These are phyloP conservation scores for Ormosia semicastrata DNA, from an alignment of 306 rosid genomes.

Conservation along the genomic window DNA sequence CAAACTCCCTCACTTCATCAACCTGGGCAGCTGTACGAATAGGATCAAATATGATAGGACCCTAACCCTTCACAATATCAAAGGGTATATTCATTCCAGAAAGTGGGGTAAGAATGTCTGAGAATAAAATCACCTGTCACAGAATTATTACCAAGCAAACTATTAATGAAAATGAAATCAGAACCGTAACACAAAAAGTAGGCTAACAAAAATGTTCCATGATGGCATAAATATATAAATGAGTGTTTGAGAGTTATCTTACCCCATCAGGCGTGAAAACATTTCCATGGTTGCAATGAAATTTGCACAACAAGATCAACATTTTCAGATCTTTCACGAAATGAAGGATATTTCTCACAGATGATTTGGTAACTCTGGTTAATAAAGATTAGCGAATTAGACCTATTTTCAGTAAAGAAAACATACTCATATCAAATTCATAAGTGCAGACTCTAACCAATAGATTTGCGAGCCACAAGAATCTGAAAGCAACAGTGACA, in stretches of 20 bases:
- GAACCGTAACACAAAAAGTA: background rate
- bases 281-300: constrained; percentile 89
- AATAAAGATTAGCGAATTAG: constrained; percentile 27
- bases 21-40: constrained; percentile 64
- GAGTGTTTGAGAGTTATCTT: constrained; percentile 25
- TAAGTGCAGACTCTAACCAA: background rate
- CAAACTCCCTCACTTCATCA: constrained; percentile 75
- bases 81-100: constrained; percentile 98
- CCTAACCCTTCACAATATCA: constrained; percentile 96
- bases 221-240: background rate
- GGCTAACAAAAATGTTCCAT: background rate
- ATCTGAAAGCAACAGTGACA: background rate
- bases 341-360: constrained; percentile 93
- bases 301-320: constrained; percentile 93
- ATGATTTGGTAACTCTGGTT: constrained; percentile 82
- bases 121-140: constrained; percentile 88
- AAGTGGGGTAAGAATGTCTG: constrained; percentile 96
- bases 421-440: background rate
- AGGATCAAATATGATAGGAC: constrained; percentile 86
- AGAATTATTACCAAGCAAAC: constrained; percentile 3
- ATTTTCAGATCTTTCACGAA: constrained; percentile 92
- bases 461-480: background rate
- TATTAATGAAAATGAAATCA: constrained; percentile 18
- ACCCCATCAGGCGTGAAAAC: constrained; percentile 98
- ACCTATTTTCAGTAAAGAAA: background rate